Conservation (phyloP, 345 rosid species). For the Camelina hispida region DNA sequence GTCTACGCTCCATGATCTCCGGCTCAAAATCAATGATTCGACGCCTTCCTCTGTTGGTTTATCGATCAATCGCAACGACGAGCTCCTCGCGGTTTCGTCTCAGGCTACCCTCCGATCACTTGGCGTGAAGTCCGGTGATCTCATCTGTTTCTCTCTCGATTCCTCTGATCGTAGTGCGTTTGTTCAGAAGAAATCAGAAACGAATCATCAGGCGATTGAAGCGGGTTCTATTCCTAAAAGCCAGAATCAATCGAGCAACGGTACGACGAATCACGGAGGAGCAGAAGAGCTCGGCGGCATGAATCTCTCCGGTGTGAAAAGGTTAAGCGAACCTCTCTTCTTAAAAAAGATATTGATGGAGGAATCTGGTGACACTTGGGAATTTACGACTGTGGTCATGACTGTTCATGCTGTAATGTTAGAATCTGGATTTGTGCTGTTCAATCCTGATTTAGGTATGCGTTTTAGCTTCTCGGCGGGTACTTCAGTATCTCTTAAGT, state of each 20-base stretch:
- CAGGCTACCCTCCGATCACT: not conserved
- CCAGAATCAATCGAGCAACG: not conserved
- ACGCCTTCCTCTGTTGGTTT: not conserved
- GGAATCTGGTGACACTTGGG: constrained; percentile 35
- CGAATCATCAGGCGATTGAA: no score
- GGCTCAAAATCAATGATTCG: not conserved
- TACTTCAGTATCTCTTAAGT: not conserved
- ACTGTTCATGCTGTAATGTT: constrained; percentile 51
- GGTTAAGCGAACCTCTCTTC: constrained; percentile 57
- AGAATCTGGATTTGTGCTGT: constrained; percentile 64
- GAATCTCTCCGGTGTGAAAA: constrained; percentile 30
- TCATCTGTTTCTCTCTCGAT: not conserved
- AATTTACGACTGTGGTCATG: constrained; percentile 43
- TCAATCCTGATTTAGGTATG: constrained; percentile 47
- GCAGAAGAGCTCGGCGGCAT: not conserved
- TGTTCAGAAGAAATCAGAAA: not conserved
- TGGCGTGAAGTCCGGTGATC: not conserved
- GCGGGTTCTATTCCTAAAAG: not conserved
- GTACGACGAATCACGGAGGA: not conserved
- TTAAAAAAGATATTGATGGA: constrained; percentile 55
- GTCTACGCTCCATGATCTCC: not conserved
- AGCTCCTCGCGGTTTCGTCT: not conserved
- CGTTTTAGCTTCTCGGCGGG: constrained; percentile 41
- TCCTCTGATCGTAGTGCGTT: not conserved
- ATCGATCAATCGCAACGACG: not conserved